Conservation (phyloP, 2,329 filamentous ascomycete genomes). For the Penicillium sp. region DNA sequence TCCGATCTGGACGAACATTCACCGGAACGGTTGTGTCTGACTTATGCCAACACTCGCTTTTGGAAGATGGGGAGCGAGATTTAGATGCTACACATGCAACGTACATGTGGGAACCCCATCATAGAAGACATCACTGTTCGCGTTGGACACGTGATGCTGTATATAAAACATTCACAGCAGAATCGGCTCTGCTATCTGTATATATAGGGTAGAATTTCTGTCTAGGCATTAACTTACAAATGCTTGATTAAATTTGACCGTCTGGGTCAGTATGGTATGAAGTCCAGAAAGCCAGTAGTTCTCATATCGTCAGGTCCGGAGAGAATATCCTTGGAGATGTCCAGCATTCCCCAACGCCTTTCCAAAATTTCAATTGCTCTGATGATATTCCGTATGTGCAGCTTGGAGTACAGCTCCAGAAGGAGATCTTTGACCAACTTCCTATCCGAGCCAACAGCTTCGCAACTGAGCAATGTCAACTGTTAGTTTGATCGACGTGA, state of each 20-base stretch:
- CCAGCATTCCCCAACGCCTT: neutral
- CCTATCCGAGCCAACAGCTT: conserved; percentile 8
- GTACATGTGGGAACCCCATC: neutral
- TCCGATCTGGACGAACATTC: conserved; percentile 10
- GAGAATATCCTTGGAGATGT: neutral
- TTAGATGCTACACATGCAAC: conserved; percentile 6
- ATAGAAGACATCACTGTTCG: neutral
- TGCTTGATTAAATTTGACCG: neutral
- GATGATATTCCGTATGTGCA: conserved; percentile 8
- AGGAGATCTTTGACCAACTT: conserved; percentile 6
- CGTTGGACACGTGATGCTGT: neutral
- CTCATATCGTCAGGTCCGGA: neutral
- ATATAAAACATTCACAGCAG: neutral
- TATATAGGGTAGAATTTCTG: neutral
- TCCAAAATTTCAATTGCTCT: conserved; percentile 7
- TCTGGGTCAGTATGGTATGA: neutral
- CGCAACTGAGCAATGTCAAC: neutral
- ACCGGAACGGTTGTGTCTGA: conserved; percentile 33
- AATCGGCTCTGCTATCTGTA: neutral
- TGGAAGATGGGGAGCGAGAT: conserved; percentile 42
- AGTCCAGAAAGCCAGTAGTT: neutral
- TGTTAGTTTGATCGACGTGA: neutral
- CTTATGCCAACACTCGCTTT: conserved; percentile 45
- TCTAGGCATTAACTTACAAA: neutral
- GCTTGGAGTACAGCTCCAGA: conserved; percentile 4